Evolutionary conservation across 495 filamentous ascomycete genomes (phyloP), one percentile per base, ranked within the genome.

Genomic region (Aspergillus sclerotioniger): DNA sequence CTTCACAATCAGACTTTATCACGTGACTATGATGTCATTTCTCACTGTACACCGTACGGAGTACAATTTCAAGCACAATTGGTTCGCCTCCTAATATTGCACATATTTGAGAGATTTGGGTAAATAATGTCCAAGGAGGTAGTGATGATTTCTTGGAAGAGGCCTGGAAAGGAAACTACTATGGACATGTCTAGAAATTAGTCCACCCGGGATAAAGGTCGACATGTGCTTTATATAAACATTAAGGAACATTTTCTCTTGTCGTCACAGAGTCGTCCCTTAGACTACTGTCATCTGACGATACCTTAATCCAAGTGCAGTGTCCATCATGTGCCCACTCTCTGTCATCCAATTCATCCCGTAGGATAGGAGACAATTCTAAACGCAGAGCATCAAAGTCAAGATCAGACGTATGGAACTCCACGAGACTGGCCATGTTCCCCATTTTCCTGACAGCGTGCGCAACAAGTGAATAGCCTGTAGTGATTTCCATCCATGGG

Each of bases 401-500:
- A 37, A 68, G 68, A 43, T 77, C 75, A 32, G 62, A 57, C 17
- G 66, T 63, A 2, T 43, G 51, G 29, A 77, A 74, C 29, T 65
- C 59, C 3, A 45, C 28, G n/a, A 77, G 55, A 3, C 51, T 21
- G 25, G 59, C 57, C 29, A 12, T 56, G 21, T 57, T 56, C 0
- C 61, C 53, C 17, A 71, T 45, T 7, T 66, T 57, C 10, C 55
- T 56, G 17, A 78, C 63, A 15, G 63, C 52, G 39, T 69, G 71
- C 4, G 63, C 72, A 51, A 77, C 67, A 10, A 79, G 58, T 15
- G 68, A 64, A 57, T 77, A 79, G 1, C 68, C 68, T 1, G 73
- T 75, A 29, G 68, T 59, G 16, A 79, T 58, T 41, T 79, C 76
- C 72, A 76, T 76, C 74, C 75, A 79, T 0, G 74, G 71, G 54